A percentile compares a stretch with the other conserved stretches of the same genome.
phyloP scores from a whole-genome alignment of 2,329 filamentous ascomycete genomes.

The Fusarium circinatum region DNA sequence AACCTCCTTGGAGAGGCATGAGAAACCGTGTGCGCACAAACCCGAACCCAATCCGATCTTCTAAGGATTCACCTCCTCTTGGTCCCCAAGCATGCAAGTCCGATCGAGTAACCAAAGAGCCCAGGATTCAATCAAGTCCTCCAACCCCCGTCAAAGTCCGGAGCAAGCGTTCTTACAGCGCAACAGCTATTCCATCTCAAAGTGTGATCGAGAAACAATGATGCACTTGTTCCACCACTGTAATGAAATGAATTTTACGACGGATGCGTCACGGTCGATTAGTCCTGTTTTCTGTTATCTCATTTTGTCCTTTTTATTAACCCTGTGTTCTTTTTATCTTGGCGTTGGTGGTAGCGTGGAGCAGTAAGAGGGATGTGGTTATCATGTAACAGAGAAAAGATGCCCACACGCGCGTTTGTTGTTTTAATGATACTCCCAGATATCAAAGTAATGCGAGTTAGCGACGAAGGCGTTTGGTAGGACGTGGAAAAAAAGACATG shows the following conservation, averaged over 20 bases:
- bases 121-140: background rate
- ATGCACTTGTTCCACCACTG: constrained; percentile 27
- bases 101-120: constrained; percentile 18
- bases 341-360: constrained; percentile 43
- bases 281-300: constrained; percentile 1
- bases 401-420: constrained; percentile 9
- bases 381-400: constrained; percentile 1
- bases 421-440: constrained; percentile 8
- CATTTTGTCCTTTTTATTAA: background rate
- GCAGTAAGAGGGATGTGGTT: constrained; percentile 18
- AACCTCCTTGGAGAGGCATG: constrained; percentile 28
- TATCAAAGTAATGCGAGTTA: constrained; percentile 22
- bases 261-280: constrained; percentile 29
- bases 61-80: background rate
- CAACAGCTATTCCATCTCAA: background rate
- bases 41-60: background rate
- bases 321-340: constrained; percentile 8
- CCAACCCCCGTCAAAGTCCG: constrained; percentile 28
- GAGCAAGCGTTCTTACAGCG: constrained; percentile 23
- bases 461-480: constrained; percentile 36
- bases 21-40: constrained; percentile 7
- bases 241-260: constrained; percentile 42
- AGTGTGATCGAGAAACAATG: constrained; percentile 6
- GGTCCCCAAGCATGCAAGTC: background rate
- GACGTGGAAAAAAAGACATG: constrained; percentile 26